Evolutionary conservation across 2,329 filamentous ascomycete genomes (phyloP).

Genomic region (Penicillium sp.): DNA sequence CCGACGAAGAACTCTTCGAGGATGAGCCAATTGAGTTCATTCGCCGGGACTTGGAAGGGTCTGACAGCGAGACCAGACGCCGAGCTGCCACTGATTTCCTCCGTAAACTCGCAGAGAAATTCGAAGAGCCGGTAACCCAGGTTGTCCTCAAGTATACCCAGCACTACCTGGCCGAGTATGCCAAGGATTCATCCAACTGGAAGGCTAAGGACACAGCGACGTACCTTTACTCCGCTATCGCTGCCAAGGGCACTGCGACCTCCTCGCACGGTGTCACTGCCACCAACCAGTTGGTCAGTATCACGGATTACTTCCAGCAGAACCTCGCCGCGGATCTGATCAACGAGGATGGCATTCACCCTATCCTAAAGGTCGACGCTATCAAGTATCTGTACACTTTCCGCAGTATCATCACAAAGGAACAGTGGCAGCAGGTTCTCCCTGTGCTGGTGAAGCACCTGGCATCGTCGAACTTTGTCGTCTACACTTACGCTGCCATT

Average conservation of each 20-base stretch:
- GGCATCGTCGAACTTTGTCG: constrained; percentile 86
- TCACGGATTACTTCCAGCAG: constrained; percentile 92
- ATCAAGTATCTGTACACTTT: constrained; percentile 98
- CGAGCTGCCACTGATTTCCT: constrained; percentile 94
- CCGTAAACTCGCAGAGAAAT: constrained; percentile 81
- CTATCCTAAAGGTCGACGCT: constrained; percentile 92
- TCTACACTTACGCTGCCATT: constrained; percentile 96
- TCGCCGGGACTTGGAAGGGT: constrained; percentile 88
- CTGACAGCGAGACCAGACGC: constrained; percentile 88
- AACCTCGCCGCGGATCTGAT: constrained; percentile 88
- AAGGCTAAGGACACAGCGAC: constrained; percentile 98
- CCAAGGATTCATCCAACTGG: constrained; percentile 74
- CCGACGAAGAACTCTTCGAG: constrained; percentile 93
- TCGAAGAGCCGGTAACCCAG: constrained; percentile 77
- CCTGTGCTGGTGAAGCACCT: constrained; percentile 88
- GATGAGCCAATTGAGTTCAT: constrained; percentile 99
- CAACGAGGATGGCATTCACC: constrained; percentile 64
- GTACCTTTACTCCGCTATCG: constrained; percentile 91
- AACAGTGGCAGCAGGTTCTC: constrained; percentile 88
- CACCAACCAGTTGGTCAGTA: constrained; percentile 81
- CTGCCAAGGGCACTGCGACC: constrained; percentile 85
- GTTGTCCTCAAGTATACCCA: constrained; percentile 86
- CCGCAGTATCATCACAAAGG: constrained; percentile 86
- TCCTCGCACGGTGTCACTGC: constrained; percentile 85
- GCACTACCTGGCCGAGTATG: constrained; percentile 74